These are phyloP conservation scores for Thymus quinquecostatus DNA, from an alignment of 257 asterid species.

Conservation along the genomic window DNA sequence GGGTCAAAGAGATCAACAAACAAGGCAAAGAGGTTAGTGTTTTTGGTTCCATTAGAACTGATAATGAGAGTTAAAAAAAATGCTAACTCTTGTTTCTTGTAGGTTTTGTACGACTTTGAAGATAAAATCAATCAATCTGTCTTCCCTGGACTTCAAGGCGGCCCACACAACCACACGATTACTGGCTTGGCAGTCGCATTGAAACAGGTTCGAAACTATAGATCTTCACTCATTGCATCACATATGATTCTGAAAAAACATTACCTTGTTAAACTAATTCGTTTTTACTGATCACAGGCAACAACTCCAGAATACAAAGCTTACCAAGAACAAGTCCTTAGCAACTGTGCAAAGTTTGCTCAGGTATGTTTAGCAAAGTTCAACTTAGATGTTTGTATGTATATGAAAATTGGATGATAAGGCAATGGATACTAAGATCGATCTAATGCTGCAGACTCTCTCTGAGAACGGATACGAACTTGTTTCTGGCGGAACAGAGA, in stretches of 20 bases:
- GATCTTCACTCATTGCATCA: background rate
- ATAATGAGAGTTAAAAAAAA: background rate
- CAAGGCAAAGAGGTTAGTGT: constrained; percentile 82
- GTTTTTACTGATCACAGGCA: constrained; percentile 49
- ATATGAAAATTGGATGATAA: background rate
- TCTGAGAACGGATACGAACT: constrained; percentile 65
- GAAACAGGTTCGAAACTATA: constrained; percentile 62
- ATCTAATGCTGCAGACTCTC: constrained; percentile 57
- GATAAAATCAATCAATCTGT: constrained; percentile 97
- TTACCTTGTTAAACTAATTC: background rate
- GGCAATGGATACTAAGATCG: constrained; percentile 27
- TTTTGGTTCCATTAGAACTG: background rate
- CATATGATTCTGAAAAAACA: background rate
- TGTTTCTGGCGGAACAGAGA: constrained; percentile 92
- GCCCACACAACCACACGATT: constrained; percentile 97
- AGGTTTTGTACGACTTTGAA: constrained; percentile 93
- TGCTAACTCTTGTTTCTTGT: constrained; percentile 25
- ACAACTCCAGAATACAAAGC: constrained; percentile 82
- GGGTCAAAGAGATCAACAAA: constrained; percentile 89
- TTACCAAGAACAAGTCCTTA: constrained; percentile 89
- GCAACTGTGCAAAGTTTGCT: constrained; percentile 77
- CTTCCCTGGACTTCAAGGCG: constrained; percentile 99
- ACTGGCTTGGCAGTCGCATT: constrained; percentile 95
- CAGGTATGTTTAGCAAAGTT: constrained; percentile 44
- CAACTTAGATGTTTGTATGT: background rate